A percentile compares a stretch with the other conserved stretches of the same genome.
Evolutionary conservation across 306 rosid species (phyloP).

Genomic region (Trifolium subterraneum): DNA sequence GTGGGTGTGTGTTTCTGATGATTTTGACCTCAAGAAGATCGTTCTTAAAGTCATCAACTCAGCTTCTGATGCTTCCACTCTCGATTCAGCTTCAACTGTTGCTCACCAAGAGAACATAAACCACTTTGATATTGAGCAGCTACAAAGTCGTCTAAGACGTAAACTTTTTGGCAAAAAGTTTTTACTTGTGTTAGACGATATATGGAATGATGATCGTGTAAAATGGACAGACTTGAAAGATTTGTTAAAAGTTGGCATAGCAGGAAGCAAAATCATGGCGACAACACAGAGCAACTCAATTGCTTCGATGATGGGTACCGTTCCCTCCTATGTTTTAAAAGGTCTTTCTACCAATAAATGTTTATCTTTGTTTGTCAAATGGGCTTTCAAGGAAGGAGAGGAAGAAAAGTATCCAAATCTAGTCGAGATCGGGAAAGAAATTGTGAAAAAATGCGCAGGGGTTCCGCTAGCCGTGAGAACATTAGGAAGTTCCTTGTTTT

Average conservation of each 20-base stretch:
- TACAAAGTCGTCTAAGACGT: background rate
- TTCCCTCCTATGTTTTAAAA: background rate
- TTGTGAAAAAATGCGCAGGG: background rate
- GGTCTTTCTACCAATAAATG: background rate
- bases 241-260: background rate
- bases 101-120: background rate
- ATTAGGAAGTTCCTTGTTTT: background rate
- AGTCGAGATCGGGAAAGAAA: background rate
- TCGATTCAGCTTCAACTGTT: background rate
- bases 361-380: background rate
- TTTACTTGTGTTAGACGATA: slow-evolving; percentile 11
- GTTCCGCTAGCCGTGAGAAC: background rate
- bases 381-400: slow-evolving; percentile 2
- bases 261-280: background rate
- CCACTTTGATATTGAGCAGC: background rate
- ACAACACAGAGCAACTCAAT: background rate
- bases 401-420: background rate
- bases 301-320: slow-evolving; percentile 9
- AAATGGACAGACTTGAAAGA: background rate
- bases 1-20: slow-evolving; percentile 1
- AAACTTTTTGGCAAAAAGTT: background rate
- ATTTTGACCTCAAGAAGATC: slow-evolving; percentile 1
- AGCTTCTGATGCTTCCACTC: background rate
- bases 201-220: background rate
- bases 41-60: slow-evolving; percentile 1